Conservation (phyloP, 495 filamentous ascomycete species). For the Aspergillus homomorphus region DNA sequence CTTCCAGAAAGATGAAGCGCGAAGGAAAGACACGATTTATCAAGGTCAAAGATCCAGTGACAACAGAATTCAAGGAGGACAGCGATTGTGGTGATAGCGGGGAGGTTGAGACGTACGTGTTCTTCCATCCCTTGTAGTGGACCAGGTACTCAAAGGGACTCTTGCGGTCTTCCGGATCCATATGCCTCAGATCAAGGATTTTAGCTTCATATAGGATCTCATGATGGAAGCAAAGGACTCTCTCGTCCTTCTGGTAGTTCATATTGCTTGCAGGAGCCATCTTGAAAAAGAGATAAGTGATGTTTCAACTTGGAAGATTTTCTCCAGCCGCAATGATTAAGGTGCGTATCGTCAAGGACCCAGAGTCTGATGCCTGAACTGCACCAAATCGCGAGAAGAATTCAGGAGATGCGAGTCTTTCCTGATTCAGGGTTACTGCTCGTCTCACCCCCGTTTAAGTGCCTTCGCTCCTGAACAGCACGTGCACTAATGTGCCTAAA, state of each 20-base stretch:
- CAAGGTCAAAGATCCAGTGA: neutral
- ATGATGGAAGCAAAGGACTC: conserved; percentile 93
- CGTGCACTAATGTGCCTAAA: neutral
- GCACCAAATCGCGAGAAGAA: neutral
- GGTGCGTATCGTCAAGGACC: neutral
- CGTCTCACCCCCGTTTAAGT: neutral
- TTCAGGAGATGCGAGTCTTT: neutral
- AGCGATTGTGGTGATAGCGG: conserved; percentile 1
- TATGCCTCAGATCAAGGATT: conserved; percentile 70
- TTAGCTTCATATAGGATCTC: conserved; percentile 97
- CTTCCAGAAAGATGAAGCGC: neutral
- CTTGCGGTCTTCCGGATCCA: conserved; percentile 65
- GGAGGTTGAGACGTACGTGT: conserved; percentile 61
- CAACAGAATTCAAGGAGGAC: neutral
- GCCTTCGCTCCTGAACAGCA: conserved; percentile 1
- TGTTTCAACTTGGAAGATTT: neutral
- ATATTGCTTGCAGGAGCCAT: conserved; percentile 63
- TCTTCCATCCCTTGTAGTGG: conserved; percentile 99
- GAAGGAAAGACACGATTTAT: neutral
- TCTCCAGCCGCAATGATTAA: neutral
- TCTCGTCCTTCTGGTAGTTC: conserved; percentile 82
- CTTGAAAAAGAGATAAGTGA: conserved; percentile 11
- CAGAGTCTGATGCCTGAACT: neutral
- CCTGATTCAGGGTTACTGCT: neutral
- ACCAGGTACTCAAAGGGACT: conserved; percentile 81